Conservation (phyloP, 352 stramenopile species). For the Aphanomyces invadans region DNA sequence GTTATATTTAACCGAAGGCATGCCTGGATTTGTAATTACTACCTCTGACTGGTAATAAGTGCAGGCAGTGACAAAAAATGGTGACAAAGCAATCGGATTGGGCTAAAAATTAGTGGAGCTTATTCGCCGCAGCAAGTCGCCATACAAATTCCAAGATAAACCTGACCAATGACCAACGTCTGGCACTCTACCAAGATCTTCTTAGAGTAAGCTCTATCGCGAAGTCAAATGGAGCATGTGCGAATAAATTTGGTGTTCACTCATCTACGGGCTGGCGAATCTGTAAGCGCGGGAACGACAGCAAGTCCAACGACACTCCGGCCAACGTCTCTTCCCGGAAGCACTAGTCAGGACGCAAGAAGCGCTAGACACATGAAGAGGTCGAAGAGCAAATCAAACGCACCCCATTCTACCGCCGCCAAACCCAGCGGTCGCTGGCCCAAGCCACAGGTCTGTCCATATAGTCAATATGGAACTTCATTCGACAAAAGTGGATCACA, state of each 20-base stretch:
- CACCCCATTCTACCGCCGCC: not conserved
- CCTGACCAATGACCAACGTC: not conserved
- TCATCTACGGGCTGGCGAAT: not conserved
- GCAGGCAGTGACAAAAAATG: not conserved
- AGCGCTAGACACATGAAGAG: not conserved
- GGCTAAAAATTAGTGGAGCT: not conserved
- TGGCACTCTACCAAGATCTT: not conserved
- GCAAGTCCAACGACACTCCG: too few relatives aligned
- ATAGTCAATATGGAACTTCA: not conserved
- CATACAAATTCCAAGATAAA: not conserved
- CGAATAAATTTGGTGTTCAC: not conserved
- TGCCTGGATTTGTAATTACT: too few relatives aligned
- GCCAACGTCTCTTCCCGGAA: not conserved
- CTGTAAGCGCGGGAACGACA: not conserved
- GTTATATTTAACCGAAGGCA: too few relatives aligned
- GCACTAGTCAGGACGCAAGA: not conserved
- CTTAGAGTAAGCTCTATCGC: not conserved
- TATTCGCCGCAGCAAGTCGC: not conserved
- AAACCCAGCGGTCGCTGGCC: not conserved
- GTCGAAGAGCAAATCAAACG: not conserved
- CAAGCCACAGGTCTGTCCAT: not conserved
- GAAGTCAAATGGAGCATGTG: not conserved
- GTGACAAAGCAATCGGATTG: not conserved
- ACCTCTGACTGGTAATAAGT: not conserved
- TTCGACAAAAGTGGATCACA: not conserved